Conservation (phyloP, 257 asterid species). For the Gentiana macrophylla region DNA sequence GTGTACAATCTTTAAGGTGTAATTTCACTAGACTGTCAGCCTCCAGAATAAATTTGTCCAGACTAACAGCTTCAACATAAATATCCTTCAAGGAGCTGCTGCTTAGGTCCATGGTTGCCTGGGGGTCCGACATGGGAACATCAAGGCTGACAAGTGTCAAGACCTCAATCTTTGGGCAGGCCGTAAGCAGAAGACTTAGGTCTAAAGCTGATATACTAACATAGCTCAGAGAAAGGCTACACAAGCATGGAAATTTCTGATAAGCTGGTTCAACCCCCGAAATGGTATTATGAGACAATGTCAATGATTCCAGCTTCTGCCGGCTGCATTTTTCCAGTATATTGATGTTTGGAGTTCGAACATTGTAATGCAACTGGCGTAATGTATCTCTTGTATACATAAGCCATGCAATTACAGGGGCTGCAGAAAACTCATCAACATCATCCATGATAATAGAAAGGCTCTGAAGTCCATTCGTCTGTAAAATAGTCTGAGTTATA, state of each 20-base stretch:
- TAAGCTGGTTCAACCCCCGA: constrained; percentile 78
- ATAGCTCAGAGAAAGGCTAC: constrained; percentile 56
- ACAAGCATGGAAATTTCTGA: constrained; percentile 63
- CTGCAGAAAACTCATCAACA: constrained; percentile 76
- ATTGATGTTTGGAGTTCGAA: constrained; percentile 65
- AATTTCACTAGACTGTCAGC: constrained; percentile 76
- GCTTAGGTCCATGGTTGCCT: constrained; percentile 62
- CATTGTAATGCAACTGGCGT: constrained; percentile 68
- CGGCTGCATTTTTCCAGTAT: constrained; percentile 83
- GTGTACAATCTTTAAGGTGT: constrained; percentile 82
- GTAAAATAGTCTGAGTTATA: constrained; percentile 70
- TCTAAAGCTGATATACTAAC: constrained; percentile 79
- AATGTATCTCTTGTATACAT: constrained; percentile 73
- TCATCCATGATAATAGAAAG: constrained; percentile 74
- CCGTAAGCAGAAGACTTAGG: constrained; percentile 60
- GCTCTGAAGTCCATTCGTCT: constrained; percentile 55
- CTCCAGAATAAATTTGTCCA: constrained; percentile 79
- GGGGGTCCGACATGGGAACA: constrained; percentile 78
- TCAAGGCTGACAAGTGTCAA: constrained; percentile 60
- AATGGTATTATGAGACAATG: constrained; percentile 69
- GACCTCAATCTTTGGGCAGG: constrained; percentile 57
- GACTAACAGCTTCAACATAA: constrained; percentile 75
- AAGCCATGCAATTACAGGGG: constrained; percentile 86
- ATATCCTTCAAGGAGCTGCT: constrained; percentile 67
- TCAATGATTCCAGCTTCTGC: constrained; percentile 70